These are phyloP conservation scores for Colletotrichum sublineola DNA, from an alignment of 2,329 filamentous ascomycete genomes.

Conservation along the genomic window DNA sequence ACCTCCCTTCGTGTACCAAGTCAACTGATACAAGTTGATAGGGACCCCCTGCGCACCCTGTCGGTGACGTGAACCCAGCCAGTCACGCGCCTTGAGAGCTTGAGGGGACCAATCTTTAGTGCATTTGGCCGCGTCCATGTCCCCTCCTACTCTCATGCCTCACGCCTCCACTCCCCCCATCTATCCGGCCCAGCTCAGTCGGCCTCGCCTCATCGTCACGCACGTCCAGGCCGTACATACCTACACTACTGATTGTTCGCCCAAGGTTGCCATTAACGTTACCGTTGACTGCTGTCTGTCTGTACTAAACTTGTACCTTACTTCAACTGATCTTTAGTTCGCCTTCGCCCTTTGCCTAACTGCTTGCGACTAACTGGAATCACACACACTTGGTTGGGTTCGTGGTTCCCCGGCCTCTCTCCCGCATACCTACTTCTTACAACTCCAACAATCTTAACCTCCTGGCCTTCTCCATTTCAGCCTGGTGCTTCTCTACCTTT, in stretches of 20 bases:
- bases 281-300: background rate
- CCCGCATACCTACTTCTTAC: slow-evolving; percentile 11
- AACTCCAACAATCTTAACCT: background rate
- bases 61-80: slow-evolving; percentile 39
- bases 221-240: slow-evolving; percentile 1
- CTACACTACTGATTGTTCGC: background rate
- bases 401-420: slow-evolving; percentile 14
- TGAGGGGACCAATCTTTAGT: slow-evolving; percentile 33
- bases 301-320: background rate
- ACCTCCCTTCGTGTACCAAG: slow-evolving; percentile 5
- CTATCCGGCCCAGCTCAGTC: slow-evolving; percentile 10
- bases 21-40: slow-evolving; percentile 33
- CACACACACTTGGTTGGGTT: background rate
- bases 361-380: slow-evolving; percentile 14
- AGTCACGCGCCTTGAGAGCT: slow-evolving; percentile 40
- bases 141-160: slow-evolving; percentile 1
- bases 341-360: background rate
- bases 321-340: background rate
- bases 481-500: slow-evolving; percentile 1
- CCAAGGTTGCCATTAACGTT: slow-evolving; percentile 27
- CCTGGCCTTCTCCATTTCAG: slow-evolving; percentile 11
- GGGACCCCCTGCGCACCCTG: slow-evolving; percentile 38
- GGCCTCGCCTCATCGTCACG: slow-evolving; percentile 27
- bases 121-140: slow-evolving; percentile 19
- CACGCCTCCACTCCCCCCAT: slow-evolving; percentile 21